phyloP scores from a whole-genome alignment of 2,329 filamentous ascomycete species.

The Hypoxylon sp. region DNA sequence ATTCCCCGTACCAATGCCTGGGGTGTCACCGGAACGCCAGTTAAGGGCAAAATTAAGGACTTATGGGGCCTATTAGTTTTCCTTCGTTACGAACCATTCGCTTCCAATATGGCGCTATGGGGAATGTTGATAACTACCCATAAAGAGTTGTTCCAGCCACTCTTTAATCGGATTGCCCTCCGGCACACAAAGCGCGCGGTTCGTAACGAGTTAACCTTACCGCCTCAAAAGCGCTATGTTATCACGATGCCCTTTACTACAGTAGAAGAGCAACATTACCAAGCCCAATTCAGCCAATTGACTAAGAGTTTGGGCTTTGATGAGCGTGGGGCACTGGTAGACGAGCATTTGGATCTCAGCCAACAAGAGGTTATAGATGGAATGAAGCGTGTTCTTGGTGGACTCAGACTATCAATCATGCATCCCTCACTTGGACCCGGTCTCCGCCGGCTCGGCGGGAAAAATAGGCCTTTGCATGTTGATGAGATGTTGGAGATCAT shows the following conservation, averaged over 20 bases:
- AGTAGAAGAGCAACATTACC: constrained; percentile 92
- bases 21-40: constrained; percentile 92
- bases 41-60: constrained; percentile 83
- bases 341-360: constrained; percentile 75
- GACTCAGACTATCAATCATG: constrained; percentile 84
- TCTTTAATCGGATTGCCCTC: constrained; percentile 81
- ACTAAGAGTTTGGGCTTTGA: constrained; percentile 77
- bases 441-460: constrained; percentile 73
- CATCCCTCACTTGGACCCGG: constrained; percentile 85
- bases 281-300: constrained; percentile 81
- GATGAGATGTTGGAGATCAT: constrained; percentile 90
- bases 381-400: constrained; percentile 85
- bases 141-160: constrained; percentile 73
- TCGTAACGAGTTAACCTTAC: constrained; percentile 82
- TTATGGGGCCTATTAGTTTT: constrained; percentile 86
- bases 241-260: constrained; percentile 92
- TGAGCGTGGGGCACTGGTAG: constrained; percentile 72
- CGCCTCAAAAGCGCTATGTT: constrained; percentile 86
- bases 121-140: constrained; percentile 73
- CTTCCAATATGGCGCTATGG: constrained; percentile 76
- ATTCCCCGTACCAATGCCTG: constrained; percentile 90
- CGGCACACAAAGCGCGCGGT: constrained; percentile 89
- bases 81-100: constrained; percentile 83
- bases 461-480: constrained; percentile 78
- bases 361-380: constrained; percentile 69